Evolutionary conservation across 768 basidiomycete genomes (phyloP).

Genomic region (Tremella mesenterica): DNA sequence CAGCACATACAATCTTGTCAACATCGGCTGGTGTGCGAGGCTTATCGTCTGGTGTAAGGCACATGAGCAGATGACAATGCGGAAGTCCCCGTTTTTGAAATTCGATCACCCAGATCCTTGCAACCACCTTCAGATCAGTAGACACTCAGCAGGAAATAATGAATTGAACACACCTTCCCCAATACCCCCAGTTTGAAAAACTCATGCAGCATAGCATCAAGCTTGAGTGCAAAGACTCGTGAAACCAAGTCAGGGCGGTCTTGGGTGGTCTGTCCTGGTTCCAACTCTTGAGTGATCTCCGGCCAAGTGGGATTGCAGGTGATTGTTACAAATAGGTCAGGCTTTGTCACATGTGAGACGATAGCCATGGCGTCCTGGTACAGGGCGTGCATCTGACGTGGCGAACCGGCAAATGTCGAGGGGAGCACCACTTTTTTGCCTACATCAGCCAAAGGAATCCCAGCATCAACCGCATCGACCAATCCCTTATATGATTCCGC

Average conservation of each 20-base stretch:
- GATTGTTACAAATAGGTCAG: conserved; percentile 15
- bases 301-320: conserved; percentile 18
- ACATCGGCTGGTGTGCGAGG: neutral
- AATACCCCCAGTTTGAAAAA: conserved; percentile 10
- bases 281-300: conserved; percentile 6
- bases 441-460: neutral
- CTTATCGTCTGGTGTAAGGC: conserved; percentile 27
- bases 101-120: conserved; percentile 52
- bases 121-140: too few relatives aligned
- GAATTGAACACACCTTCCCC: too few relatives aligned
- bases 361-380: conserved; percentile 26
- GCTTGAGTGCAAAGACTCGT: neutral
- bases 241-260: neutral
- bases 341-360: conserved; percentile 8
- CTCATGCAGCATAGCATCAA: neutral
- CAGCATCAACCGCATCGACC: neutral
- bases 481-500: neutral
- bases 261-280: neutral
- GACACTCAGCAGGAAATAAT: too few relatives aligned
- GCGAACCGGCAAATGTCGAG: conserved; percentile 6
- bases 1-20: neutral
- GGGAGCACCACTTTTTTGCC: conserved; percentile 9
- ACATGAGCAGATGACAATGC: conserved; percentile 52
- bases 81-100: conserved; percentile 56
- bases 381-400: conserved; percentile 12